Evolutionary conservation across 805 yeast genomes (phyloP), one percentile per base, ranked within the genome.

Genomic region (Lipomyces yamadae): DNA sequence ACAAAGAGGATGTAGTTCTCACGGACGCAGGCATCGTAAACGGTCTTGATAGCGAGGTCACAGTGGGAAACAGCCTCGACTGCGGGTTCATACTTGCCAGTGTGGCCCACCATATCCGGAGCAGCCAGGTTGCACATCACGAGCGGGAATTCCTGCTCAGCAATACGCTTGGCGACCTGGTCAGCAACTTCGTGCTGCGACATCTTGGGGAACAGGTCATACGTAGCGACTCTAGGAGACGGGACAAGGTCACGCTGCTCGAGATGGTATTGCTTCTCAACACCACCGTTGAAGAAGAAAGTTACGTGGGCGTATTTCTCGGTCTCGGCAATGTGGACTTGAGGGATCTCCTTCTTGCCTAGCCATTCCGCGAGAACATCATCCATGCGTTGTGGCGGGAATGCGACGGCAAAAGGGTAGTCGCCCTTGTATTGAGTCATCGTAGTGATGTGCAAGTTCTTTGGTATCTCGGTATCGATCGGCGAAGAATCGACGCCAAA

Each of bases 401-500:
- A 70, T 34, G 73, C 73, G 34, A 63, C 33, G 18, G 65, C 11
- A 67, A 70, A 70, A 34, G 73, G 73, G 61, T 67, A 70, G 65
- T 70, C 73, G 29, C 70, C 71, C 72, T 70, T 70, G 66, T 70
- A 70, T 67, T 70, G 73, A 33, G 73, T 70, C 73, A 70, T 70
- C 54, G 73, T 70, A 48, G 72, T 69, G 67, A 70, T 70, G 62
- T 66, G 32, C 37, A 70, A 63, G 42, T 64, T 60, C 53, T 37
- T 45, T 33, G 73, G 73, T 54, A 70, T 70, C 61, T 57, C 62
- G 50, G 71, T 66, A 42, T 69, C 72, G 61, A 70, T 65, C 29
- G 73, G 71, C 56, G 73, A 69, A 45, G 73, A 70, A 60, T 69
- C 72, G 18, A 70, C 73, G n/a, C 73, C 73, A 5, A 70, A 62